Percentiles rank a stretch among this genome's conserved stretches.
These are phyloP conservation scores for Boletus subparvulus DNA, from an alignment of 768 basidiomycete species.

Conservation along the genomic window DNA sequence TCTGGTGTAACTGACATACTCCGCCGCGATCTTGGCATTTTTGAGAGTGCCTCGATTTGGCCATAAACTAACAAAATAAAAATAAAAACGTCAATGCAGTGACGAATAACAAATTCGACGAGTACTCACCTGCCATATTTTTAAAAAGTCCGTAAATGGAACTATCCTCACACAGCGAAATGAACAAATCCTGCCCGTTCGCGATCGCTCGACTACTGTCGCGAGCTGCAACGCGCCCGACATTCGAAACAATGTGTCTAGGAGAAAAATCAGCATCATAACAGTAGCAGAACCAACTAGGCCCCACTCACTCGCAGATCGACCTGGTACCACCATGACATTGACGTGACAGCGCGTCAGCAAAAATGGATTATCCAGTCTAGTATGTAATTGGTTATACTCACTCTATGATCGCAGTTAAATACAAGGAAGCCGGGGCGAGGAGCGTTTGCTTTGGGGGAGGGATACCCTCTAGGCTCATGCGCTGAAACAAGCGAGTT, in stretches of 20 bases:
- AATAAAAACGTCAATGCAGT: slow-evolving; percentile 17
- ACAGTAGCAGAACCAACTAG: neutral
- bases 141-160: slow-evolving; percentile 82
- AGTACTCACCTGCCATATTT: slow-evolving; percentile 71
- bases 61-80: slow-evolving; percentile 56
- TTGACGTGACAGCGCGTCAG: slow-evolving; percentile 25
- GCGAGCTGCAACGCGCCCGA: slow-evolving; percentile 80
- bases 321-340: slow-evolving; percentile 48
- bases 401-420: slow-evolving; percentile 92
- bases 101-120: slow-evolving; percentile 21
- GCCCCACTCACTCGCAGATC: slow-evolving; percentile 76
- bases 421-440: slow-evolving; percentile 82
- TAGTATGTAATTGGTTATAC: slow-evolving; percentile 36
- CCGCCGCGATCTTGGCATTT: slow-evolving; percentile 54
- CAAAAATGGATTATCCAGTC: slow-evolving; percentile 16
- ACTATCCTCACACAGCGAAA: slow-evolving; percentile 89
- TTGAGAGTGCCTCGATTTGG: slow-evolving; percentile 71
- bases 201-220: slow-evolving; percentile 80
- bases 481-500: slow-evolving; percentile 58
- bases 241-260: slow-evolving; percentile 82
- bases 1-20: slow-evolving; percentile 72
- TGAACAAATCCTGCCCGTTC: slow-evolving; percentile 77
- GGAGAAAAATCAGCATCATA: slow-evolving; percentile 5
- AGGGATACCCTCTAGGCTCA: slow-evolving; percentile 51
- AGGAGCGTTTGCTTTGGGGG: slow-evolving; percentile 56